A percentile compares a stretch with the other conserved stretches of the same genome.
Evolutionary conservation across 306 rosid genomes (phyloP).

Genomic region (Vicia faba): DNA sequence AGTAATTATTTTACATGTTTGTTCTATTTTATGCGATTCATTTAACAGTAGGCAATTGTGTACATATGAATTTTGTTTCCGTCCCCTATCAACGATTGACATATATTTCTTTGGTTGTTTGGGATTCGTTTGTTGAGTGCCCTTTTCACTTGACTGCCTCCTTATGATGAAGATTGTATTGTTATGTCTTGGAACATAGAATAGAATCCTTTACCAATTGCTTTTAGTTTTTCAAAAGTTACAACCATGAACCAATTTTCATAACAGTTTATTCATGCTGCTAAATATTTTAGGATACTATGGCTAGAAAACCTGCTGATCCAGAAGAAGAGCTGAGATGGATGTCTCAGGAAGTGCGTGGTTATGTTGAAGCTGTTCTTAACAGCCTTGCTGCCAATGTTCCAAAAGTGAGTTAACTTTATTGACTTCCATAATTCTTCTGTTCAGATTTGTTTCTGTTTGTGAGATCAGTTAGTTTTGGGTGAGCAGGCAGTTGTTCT

Average conservation of each 20-base stretch:
- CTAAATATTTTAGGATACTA: slow-evolving; percentile 47
- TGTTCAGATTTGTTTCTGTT: slow-evolving; percentile 22
- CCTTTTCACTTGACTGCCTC: neutral
- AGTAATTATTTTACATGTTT: slow-evolving; percentile 27
- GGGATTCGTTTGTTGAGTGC: slow-evolving; percentile 19
- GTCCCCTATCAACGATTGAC: slow-evolving; percentile 5
- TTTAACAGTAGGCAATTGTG: slow-evolving; percentile 26
- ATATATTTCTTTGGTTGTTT: slow-evolving; percentile 10
- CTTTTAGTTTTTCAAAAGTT: slow-evolving; percentile 16
- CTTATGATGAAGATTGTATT: slow-evolving; percentile 5
- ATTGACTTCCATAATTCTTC: slow-evolving; percentile 11
- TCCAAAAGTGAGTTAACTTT: slow-evolving; percentile 54
- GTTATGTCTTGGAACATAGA: neutral
- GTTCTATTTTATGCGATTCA: slow-evolving; percentile 20
- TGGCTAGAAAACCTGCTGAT: slow-evolving; percentile 64
- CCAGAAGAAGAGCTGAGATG: slow-evolving; percentile 72
- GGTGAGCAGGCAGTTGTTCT: slow-evolving; percentile 61
- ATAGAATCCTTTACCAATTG: slow-evolving; percentile 19
- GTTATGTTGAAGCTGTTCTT: slow-evolving; percentile 70
- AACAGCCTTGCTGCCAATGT: slow-evolving; percentile 66
- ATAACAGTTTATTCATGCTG: slow-evolving; percentile 27
- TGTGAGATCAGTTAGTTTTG: slow-evolving; percentile 40
- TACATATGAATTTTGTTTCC: slow-evolving; percentile 4
- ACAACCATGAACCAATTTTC: slow-evolving; percentile 22
- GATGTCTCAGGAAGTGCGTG: slow-evolving; percentile 74